Evolutionary conservation across 2,329 filamentous ascomycete genomes (phyloP), one percentile per base, ranked within the genome.

Genomic region (Fusarium transvaalense): DNA sequence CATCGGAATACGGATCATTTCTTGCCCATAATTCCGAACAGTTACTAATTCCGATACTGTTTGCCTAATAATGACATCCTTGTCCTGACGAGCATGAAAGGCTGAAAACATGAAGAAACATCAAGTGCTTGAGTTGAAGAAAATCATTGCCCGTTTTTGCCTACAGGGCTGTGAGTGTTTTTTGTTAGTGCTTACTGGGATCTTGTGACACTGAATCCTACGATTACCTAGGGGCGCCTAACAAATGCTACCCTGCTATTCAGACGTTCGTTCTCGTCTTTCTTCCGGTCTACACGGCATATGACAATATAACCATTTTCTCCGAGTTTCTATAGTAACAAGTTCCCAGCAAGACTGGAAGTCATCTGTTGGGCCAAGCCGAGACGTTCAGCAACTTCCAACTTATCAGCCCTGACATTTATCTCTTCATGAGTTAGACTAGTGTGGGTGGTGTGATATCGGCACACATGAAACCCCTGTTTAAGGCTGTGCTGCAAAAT

Each of bases 131-230:
- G 29, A 35, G 32, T 27, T 23, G 6, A 14, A 7, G 56, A 38
- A 19, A 14, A 58, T 35, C 34, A 32, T 23, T 35, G 6, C n/a
- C 29, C 2, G 7, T 13, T 39, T 17, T 25, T 15, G 10, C 17
- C 13, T 37, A 15, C n/a, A 60, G 41, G 56, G 56, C 38, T 38
- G 37, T 29, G 41, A 59, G 21, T 45, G 19, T 59, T 37, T 15
- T 21, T 15, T 10, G 17, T 52, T 60, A 60, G 56, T 38, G 56
- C 56, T 60, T 58, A 60, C 39, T 21, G 5, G 7, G n/a, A 23
- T n/a, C 21, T 15, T 48, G 45, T 23, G 45, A 34, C 7, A 23
- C 38, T 37, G 21, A 19, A 50, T 50, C 46, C 46, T 50, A 19
- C 32, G 4, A 19, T 15, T 17, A 17, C 19, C 8, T 19, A 29